Evolutionary conservation across 1,139 yeast genomes (phyloP), one percentile per base, ranked within the genome.

Genomic region (Kluyveromyces marxianus): DNA sequence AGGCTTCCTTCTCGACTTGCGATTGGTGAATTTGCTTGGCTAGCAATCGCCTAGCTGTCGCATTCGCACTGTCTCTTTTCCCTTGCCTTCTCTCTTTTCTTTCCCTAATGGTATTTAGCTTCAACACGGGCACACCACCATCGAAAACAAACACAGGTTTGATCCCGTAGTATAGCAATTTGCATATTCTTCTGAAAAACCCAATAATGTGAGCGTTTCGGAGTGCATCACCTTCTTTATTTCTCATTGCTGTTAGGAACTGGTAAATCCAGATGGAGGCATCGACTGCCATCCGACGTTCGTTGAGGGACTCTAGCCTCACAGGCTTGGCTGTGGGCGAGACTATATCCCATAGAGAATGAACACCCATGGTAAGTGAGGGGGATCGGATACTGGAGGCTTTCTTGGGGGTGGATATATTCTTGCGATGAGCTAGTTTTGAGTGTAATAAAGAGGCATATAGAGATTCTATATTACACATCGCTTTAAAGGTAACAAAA

Each of bases 231-330:
- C 97, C 98, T 37, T 85, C 85, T 39, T 77, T 69, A 60, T 89
- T 96, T 55, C 98, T 74, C 26, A 92, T 95, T 1, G 98, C 98
- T 61, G 90, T 92, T 53, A 94, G 70, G 60, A 94, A 94, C 64
- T 94, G 99, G 62, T 94, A 94, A 46, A 94, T 86, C 99, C 99
- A 94, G 54, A 94, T 94, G 2, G 97, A 90, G 0, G 98, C 99
- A 70, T 94, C 99, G 7, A 94, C 94, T 0, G 98, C 98, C 56
- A 94, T 70, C 48, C 77, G 72, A 62, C 84, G 84, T 50, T 89
- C 78, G 21, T 73, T 68, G 37, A 92, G 71, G 0, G 95, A 83
- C 61, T 92, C 98, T 31, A 94, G 73, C 45, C 92, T 74, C 3
- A 92, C 96, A 0, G 98, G 97, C 46, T 86, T 72, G 0, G 97